These are phyloP conservation scores for Taiozyma sp. DNA, from an alignment of 1,139 yeast species.

Conservation along the genomic window DNA sequence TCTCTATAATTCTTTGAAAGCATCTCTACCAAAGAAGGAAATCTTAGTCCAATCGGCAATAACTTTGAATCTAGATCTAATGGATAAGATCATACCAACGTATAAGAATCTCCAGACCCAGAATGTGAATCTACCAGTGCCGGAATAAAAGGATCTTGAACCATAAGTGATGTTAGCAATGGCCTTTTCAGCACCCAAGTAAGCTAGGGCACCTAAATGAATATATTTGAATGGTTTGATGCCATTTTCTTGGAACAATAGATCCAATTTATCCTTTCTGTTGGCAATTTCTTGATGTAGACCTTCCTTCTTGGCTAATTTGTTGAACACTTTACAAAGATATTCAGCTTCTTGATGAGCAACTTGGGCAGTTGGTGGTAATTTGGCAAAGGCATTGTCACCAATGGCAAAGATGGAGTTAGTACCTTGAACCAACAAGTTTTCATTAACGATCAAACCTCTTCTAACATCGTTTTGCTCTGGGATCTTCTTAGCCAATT, in stretches of 20 bases:
- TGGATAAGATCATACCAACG: slow-evolving; percentile 86
- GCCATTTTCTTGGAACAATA: slow-evolving; percentile 40
- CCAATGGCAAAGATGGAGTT: slow-evolving; percentile 84
- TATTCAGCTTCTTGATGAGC: slow-evolving; percentile 94
- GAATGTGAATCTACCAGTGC: slow-evolving; percentile 89
- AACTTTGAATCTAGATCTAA: slow-evolving; percentile 83
- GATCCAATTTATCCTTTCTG: slow-evolving; percentile 31
- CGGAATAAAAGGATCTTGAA: slow-evolving; percentile 77
- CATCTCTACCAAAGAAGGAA: slow-evolving; percentile 86
- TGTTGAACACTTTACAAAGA: slow-evolving; percentile 71
- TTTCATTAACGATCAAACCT: slow-evolving; percentile 81
- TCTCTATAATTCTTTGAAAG: slow-evolving; percentile 34
- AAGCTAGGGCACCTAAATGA: slow-evolving; percentile 75
- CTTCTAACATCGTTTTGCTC: slow-evolving; percentile 86
- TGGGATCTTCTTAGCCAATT: slow-evolving; percentile 69
- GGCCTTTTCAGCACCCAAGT: slow-evolving; percentile 88
- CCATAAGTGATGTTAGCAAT: slow-evolving; percentile 94
- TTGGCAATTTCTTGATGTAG: slow-evolving; percentile 44
- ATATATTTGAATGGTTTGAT: slow-evolving; percentile 61
- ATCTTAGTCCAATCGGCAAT: slow-evolving; percentile 87
- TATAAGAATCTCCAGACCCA: slow-evolving; percentile 93
- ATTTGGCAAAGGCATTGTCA: slow-evolving; percentile 84
- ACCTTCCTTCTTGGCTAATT: slow-evolving; percentile 64
- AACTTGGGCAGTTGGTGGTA: slow-evolving; percentile 96
- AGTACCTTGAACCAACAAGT: slow-evolving; percentile 81